Evolutionary conservation across 139 green algal genomes (phyloP).

Genomic region (Asterochloris erici): DNA sequence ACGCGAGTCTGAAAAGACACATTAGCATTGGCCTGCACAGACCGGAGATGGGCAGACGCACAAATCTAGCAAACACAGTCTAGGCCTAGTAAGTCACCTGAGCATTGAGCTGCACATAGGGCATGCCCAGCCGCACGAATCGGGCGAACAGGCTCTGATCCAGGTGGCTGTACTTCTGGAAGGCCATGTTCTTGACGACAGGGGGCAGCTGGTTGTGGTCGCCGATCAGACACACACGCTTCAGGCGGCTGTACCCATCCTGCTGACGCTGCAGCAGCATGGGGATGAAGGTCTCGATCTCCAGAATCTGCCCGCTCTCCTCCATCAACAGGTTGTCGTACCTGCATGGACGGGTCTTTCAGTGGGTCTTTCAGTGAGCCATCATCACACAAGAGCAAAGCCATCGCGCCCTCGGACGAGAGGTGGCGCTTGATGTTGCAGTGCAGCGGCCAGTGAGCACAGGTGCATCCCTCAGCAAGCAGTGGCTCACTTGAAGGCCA

Average conservation of each 20-base stretch:
- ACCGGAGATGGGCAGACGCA: too few species aligned
- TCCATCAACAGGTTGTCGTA: constrained; percentile 99
- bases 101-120: constrained; percentile 92
- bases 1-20: too few species aligned
- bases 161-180: constrained; percentile 90
- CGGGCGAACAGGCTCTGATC: constrained; percentile 95
- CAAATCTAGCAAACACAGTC: too few species aligned
- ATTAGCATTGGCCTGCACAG: too few species aligned
- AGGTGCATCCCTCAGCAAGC: too few species aligned
- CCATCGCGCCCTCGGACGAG: too few species aligned
- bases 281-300: constrained; percentile 99
- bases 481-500: constrained; percentile 73
- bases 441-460: too few species aligned
- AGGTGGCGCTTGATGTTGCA: too few species aligned
- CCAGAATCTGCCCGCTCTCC: constrained; percentile 94
- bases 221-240: constrained; percentile 88
- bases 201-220: constrained; percentile 99
- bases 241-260: constrained; percentile 61
- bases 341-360: too few species aligned
- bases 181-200: constrained; percentile 96
- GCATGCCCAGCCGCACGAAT: constrained; percentile 93
- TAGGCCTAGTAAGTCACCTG: constrained; percentile 47
- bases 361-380: too few species aligned
- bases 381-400: constrained; percentile 26
- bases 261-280: constrained; percentile 73